A percentile compares a stretch with the other conserved stretches of the same genome.
Evolutionary conservation across 805 yeast genomes (phyloP).

Genomic region (Candida ovalis): DNA sequence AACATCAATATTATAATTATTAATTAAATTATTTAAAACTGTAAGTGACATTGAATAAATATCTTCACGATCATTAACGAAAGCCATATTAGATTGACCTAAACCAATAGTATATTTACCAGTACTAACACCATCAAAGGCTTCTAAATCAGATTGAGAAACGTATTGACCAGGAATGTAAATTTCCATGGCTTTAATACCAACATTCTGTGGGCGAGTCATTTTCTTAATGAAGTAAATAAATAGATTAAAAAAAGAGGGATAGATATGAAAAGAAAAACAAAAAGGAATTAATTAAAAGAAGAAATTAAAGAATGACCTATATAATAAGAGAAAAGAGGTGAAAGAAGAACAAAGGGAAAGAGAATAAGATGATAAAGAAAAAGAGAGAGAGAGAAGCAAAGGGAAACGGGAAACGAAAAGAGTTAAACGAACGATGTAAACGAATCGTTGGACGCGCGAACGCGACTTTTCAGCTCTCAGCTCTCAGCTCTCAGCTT

Average conservation of each 20-base stretch:
- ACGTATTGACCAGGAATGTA: conserved; percentile 85
- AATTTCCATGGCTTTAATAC: conserved; percentile 94
- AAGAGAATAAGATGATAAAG: neutral
- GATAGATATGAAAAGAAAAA: neutral
- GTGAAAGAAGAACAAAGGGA: neutral
- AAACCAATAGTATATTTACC: conserved; percentile 98
- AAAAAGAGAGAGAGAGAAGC: neutral
- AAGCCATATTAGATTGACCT: conserved; percentile 98
- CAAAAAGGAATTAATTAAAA: too few relatives aligned
- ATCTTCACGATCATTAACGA: conserved; percentile 96
- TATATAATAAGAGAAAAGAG: neutral
- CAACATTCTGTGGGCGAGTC: conserved; percentile 74
- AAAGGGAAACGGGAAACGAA: neutral
- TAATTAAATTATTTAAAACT: conserved; percentile 71
- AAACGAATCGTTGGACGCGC: too few relatives aligned
- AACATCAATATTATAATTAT: conserved; percentile 80
- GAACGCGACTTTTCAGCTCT: too few relatives aligned
- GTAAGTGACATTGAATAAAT: conserved; percentile 93
- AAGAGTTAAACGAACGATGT: too few relatives aligned
- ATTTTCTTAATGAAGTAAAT: conserved; percentile 18
- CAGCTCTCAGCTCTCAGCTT: too few relatives aligned
- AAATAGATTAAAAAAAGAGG: neutral
- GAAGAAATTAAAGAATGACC: neutral
- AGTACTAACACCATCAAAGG: conserved; percentile 76
- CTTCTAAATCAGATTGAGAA: conserved; percentile 83